A percentile compares a stretch with the other conserved stretches of the same genome.
phyloP scores from a whole-genome alignment of 2,329 filamentous ascomycete genomes.

The Eutypa lata region DNA sequence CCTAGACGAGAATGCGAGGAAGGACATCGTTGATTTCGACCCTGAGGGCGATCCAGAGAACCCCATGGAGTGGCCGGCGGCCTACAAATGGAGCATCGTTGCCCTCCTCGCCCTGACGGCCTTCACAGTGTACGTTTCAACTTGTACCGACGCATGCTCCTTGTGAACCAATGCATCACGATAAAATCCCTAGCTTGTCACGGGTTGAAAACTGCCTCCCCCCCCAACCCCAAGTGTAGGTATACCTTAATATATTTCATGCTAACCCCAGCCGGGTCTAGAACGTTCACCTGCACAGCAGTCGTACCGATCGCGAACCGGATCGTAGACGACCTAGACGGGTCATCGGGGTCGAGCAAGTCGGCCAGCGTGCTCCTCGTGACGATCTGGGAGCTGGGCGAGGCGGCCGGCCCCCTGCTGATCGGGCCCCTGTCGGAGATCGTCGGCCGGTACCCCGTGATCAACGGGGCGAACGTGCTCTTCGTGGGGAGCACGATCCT shows the following conservation, averaged over 20 bases:
- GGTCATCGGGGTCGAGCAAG: constrained; percentile 33
- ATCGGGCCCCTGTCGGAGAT: constrained; percentile 63
- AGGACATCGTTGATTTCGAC: constrained; percentile 42
- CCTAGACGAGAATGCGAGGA: constrained; percentile 14
- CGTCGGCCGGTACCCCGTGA: constrained; percentile 52
- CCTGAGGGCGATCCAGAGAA: constrained; percentile 46
- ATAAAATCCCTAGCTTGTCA: too few species aligned
- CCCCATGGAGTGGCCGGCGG: constrained; percentile 49
- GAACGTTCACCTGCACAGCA: constrained; percentile 56
- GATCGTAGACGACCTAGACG: constrained; percentile 47
- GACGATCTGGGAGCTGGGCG: constrained; percentile 68
- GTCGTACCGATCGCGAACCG: constrained; percentile 50
- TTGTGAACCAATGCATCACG: too few species aligned
- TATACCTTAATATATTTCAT: neutral
- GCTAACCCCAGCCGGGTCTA: constrained; percentile 19
- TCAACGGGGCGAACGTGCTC: constrained; percentile 50
- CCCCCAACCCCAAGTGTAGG: too few species aligned
- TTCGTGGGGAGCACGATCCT: constrained; percentile 48
- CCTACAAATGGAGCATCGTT: constrained; percentile 54
- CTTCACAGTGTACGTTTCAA: constrained; percentile 49
- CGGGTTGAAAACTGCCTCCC: too few species aligned
- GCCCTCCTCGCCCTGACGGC: constrained; percentile 49
- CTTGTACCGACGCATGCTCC: neutral
- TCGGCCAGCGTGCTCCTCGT: constrained; percentile 59
- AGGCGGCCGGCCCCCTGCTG: constrained; percentile 57